These are phyloP conservation scores for Rhynchospora tenuis DNA, from an alignment of 176 grass and related monocot genomes.

Conservation along the genomic window DNA sequence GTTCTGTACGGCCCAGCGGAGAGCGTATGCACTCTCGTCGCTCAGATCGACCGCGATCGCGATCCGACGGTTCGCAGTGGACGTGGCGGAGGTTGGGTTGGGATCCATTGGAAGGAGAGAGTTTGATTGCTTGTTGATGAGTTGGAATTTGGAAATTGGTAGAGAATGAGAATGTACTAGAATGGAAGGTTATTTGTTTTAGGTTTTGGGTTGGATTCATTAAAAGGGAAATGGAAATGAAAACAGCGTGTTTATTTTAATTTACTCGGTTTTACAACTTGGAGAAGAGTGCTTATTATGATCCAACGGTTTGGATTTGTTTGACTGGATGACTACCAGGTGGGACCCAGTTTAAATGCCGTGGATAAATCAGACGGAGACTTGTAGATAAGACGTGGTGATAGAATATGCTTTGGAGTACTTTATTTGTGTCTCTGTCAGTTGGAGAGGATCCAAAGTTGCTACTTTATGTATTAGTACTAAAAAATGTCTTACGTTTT, in stretches of 20 bases:
- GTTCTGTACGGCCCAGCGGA: slow-evolving; percentile 91
- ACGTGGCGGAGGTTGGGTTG: slow-evolving; percentile 27
- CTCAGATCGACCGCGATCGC: slow-evolving; percentile 85
- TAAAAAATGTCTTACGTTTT: no score
- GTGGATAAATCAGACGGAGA: background rate
- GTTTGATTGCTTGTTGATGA: background rate
- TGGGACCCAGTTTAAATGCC: background rate
- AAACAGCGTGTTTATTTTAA: background rate
- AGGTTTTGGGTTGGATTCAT: background rate
- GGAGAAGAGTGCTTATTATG: no score
- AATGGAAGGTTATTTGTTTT: background rate
- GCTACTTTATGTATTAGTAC: background rate
- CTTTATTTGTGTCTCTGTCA: background rate
- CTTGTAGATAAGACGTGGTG: background rate
- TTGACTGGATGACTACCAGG: background rate
- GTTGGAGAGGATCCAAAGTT: background rate
- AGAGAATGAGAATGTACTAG: background rate
- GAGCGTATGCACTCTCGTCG: slow-evolving; percentile 87
- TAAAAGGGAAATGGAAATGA: background rate
- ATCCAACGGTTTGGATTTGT: background rate
- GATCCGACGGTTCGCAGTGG: slow-evolving; percentile 60
- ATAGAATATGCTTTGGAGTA: no score
- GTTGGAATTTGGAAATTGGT: background rate
- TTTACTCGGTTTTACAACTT: background rate
- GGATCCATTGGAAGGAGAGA: slow-evolving; percentile 15